Evolutionary conservation across 306 rosid species (phyloP).

Genomic region (Cicer arietinum): DNA sequence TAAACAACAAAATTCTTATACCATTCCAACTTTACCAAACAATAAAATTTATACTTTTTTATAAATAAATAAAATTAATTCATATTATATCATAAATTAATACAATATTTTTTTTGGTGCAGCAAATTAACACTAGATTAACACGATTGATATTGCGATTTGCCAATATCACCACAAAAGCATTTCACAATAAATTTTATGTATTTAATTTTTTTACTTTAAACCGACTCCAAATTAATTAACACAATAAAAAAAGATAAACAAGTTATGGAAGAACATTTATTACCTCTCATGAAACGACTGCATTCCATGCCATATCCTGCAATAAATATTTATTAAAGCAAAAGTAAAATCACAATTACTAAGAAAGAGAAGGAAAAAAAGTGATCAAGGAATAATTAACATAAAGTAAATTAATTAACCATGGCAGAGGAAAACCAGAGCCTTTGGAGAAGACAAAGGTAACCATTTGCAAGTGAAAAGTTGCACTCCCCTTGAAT

Average conservation of each 20-base stretch:
- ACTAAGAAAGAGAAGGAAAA: conserved; percentile 1
- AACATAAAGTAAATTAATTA: background rate
- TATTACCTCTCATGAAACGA: conserved; percentile 90
- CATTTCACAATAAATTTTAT: too few species aligned
- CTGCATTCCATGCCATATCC: conserved; percentile 98
- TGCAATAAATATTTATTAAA: conserved; percentile 51
- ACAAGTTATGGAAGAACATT: conserved; percentile 45
- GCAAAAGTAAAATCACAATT: conserved; percentile 22
- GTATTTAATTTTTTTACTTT: background rate
- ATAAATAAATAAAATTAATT: too few species aligned
- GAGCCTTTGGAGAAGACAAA: conserved; percentile 68
- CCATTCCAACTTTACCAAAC: too few species aligned
- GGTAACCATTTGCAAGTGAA: conserved; percentile 94
- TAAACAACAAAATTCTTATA: too few species aligned
- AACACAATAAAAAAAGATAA: background rate
- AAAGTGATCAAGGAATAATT: background rate
- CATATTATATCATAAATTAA: too few species aligned
- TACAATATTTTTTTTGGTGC: too few species aligned
- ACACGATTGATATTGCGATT: too few species aligned
- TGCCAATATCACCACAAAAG: too few species aligned
- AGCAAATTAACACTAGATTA: too few species aligned
- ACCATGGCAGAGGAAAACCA: conserved; percentile 96
- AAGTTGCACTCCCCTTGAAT: conserved; percentile 81
- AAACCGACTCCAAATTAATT: background rate
- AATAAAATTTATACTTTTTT: too few species aligned